A percentile compares a stretch with the other conserved stretches of the same genome.
phyloP scores from a whole-genome alignment of 2,329 filamentous ascomycete genomes.

The Aspergillus versicolor region DNA sequence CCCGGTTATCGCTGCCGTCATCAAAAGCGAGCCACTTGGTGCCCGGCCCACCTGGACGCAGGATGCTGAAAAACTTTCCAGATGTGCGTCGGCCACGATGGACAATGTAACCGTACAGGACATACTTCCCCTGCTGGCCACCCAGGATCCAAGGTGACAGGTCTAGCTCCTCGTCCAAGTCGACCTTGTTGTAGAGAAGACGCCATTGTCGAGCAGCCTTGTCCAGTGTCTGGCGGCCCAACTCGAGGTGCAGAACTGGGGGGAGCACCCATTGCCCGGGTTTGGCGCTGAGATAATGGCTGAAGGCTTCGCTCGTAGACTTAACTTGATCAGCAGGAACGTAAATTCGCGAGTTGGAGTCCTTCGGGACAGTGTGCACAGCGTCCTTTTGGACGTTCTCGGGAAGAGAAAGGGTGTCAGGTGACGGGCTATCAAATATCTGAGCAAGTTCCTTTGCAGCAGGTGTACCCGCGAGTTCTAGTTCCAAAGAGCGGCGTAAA shows the following conservation, averaged over 20 bases:
- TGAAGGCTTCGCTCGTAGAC: conserved; percentile 38
- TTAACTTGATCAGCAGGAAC: conserved; percentile 39
- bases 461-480: conserved; percentile 51
- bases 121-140: conserved; percentile 47
- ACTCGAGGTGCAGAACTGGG: conserved; percentile 54
- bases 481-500: conserved; percentile 51
- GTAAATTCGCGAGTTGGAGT: conserved; percentile 40
- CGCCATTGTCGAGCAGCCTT: conserved; percentile 55
- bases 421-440: conserved; percentile 48
- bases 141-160: conserved; percentile 39
- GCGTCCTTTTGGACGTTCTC: conserved; percentile 23
- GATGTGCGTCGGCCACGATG: conserved; percentile 60
- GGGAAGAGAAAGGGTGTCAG: conserved; percentile 6
- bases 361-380: conserved; percentile 35
- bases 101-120: conserved; percentile 60
- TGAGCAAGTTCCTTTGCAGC: conserved; percentile 41
- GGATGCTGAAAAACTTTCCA: conserved; percentile 59
- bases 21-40: conserved; percentile 61
- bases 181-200: conserved; percentile 57
- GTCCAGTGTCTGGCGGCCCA: conserved; percentile 59
- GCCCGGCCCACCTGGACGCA: conserved; percentile 57
- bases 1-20: conserved; percentile 55
- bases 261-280: conserved; percentile 46
- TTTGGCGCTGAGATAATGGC: conserved; percentile 32
- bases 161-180: conserved; percentile 54